Evolutionary conservation across 208 protist genomes (phyloP), one percentile per base, ranked within the genome.

Genomic region (Strigomonas culicis): DNA sequence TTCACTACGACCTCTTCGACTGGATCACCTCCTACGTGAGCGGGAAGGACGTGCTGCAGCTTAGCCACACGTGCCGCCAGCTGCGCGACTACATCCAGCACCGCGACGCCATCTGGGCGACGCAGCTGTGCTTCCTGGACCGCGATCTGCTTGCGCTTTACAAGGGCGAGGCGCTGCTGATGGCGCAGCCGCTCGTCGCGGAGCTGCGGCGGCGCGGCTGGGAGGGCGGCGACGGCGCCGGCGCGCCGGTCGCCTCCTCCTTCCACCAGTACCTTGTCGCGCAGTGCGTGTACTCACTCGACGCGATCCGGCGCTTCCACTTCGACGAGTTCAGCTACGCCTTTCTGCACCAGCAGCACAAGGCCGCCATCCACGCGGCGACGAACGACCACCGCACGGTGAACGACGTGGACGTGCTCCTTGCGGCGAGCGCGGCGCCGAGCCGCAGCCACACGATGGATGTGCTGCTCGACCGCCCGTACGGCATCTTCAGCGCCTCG

Each of bases 31-130:
- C 66, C 19, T 88, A 66, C 56, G 36, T 88, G 0, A 66, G 62
- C 57, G 81, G 77, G 57, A 62, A 51, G 8, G 81, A 88, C 36
- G 75, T 88, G 3, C 22, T 82, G 24, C 70, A 68, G 27, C 60
- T 93, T 2, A 70, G 68, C 24, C 70, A 75, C 50, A 83, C 80
- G 1, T 93, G 87, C 50, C 70, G 68, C 27, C 52, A 60, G 7
- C 56, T 92, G 39, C 82, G 81, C 74, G 11, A 61, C 2, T 32
- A 68, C 21, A 55, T 90, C 34, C 76, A 77, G 34, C 32, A 52
- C 27, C 79, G 72, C 4, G 83, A 88, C n/a, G 84, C 65, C 46
- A 70, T 94, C 28, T 94, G 88, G 88, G 59, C 63, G 60, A 52
- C 64, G 36, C 88, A 94, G 72, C 70, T 94, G 1, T 41, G 74